phyloP scores from a whole-genome alignment of 148 eudicot species.

The Spergularia marina region DNA sequence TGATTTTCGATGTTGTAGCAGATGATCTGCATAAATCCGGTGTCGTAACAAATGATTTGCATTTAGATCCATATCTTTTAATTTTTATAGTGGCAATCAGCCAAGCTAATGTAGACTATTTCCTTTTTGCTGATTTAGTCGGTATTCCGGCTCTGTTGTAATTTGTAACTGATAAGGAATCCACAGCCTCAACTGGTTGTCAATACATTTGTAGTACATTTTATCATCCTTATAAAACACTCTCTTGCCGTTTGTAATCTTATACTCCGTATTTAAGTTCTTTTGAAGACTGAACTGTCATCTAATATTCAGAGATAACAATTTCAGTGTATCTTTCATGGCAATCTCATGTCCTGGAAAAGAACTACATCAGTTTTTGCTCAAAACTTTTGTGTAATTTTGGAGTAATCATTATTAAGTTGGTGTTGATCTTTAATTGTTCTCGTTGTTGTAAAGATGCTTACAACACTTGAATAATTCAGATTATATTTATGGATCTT shows the following conservation, averaged over 20 bases:
- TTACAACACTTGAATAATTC: too few species aligned
- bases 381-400: background rate
- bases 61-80: background rate
- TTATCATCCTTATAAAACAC: slow-evolving; percentile 3
- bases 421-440: too few species aligned
- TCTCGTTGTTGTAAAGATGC: too few species aligned
- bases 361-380: background rate
- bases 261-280: too few species aligned
- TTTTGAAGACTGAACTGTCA: too few species aligned
- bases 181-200: background rate
- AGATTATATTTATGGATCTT: too few species aligned
- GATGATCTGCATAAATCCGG: too few species aligned
- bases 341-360: too few species aligned
- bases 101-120: background rate
- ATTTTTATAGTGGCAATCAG: background rate
- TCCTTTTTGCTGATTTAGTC: slow-evolving; percentile 3
- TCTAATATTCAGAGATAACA: background rate
- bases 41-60: background rate
- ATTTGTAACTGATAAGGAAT: slow-evolving; percentile 25
- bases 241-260: too few species aligned
- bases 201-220: slow-evolving; percentile 2
- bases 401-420: too few species aligned
- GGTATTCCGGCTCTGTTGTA: slow-evolving; percentile 23
- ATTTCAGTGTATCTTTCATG: background rate
- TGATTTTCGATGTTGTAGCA: too few species aligned